phyloP scores from a whole-genome alignment of 2,329 filamentous ascomycete species.

The Ascochyta rabiei region DNA sequence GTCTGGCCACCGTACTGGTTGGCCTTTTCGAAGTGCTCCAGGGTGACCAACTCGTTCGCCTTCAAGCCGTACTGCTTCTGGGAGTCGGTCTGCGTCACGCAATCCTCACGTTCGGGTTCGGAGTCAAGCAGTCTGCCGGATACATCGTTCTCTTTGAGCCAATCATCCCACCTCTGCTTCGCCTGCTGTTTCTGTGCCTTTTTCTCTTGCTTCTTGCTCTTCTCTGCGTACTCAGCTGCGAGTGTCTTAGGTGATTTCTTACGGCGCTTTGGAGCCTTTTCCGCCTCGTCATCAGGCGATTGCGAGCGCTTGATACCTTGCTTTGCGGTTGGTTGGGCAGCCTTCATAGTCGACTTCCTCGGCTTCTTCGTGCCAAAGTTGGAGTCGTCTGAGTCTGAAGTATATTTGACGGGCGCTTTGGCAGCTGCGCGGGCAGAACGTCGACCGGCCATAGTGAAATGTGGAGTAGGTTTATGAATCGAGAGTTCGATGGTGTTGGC shows the following conservation, averaged over 20 bases:
- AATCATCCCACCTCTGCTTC: slow-evolving; percentile 12
- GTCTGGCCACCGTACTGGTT: slow-evolving; percentile 1
- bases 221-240: slow-evolving; percentile 3
- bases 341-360: slow-evolving; percentile 3
- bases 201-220: slow-evolving; percentile 2
- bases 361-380: slow-evolving; percentile 17
- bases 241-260: slow-evolving; percentile 1
- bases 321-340: not conserved
- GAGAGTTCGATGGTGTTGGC: too few relatives aligned
- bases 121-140: not conserved
- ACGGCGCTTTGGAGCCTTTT: slow-evolving; percentile 13
- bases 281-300: not conserved
- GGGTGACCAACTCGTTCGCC: not conserved
- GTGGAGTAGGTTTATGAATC: not conserved
- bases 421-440: slow-evolving; percentile 16
- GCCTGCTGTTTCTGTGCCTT: slow-evolving; percentile 6
- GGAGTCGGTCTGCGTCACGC: slow-evolving; percentile 3
- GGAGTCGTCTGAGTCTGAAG: slow-evolving; percentile 19
- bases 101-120: not conserved
- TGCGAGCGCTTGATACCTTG: not conserved
- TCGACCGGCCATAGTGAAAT: slow-evolving; percentile 18
- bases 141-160: slow-evolving; percentile 7
- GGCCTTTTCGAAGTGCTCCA: slow-evolving; percentile 1
- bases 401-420: slow-evolving; percentile 25
- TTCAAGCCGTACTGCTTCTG: slow-evolving; percentile 1